Conservation (phyloP, 768 basidiomycete genomes). For the Lactifluus hygrophoroides region DNA sequence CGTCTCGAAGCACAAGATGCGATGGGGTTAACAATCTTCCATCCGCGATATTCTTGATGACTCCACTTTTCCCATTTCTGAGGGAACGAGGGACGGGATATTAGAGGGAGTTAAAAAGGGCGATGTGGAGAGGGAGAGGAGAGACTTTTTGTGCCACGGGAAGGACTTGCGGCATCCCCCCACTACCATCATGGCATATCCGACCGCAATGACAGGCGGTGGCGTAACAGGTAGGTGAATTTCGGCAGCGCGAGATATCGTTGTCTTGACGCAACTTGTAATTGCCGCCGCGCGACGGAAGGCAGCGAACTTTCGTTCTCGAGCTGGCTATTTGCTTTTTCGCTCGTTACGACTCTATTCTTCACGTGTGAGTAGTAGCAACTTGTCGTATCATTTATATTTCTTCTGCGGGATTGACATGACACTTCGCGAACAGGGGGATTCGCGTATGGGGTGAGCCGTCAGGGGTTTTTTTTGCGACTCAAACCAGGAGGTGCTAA, state of each 20-base stretch:
- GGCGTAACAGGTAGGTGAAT: not conserved
- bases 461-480: not conserved
- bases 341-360: constrained; percentile 65
- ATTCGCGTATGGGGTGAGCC: constrained; percentile 53
- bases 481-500: too few species aligned
- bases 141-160: not conserved
- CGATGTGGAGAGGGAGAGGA: not conserved
- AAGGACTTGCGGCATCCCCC: not conserved
- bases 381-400: too few species aligned
- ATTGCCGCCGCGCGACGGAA: not conserved
- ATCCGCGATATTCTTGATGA: not conserved
- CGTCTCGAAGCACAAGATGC: not conserved
- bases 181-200: not conserved
- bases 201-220: not conserved
- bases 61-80: not conserved
- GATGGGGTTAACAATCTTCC: not conserved
- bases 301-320: constrained; percentile 14
- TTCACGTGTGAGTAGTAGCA: constrained; percentile 48
- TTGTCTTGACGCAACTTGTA: not conserved
- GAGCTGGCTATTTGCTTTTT: constrained; percentile 50
- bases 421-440: constrained; percentile 40
- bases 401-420: not conserved
- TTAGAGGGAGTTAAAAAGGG: not conserved
- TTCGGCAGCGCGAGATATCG: not conserved
- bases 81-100: not conserved